Base-by-base conservation (phyloP, 441 rosid species). In the Gossypium aridum region DNA sequence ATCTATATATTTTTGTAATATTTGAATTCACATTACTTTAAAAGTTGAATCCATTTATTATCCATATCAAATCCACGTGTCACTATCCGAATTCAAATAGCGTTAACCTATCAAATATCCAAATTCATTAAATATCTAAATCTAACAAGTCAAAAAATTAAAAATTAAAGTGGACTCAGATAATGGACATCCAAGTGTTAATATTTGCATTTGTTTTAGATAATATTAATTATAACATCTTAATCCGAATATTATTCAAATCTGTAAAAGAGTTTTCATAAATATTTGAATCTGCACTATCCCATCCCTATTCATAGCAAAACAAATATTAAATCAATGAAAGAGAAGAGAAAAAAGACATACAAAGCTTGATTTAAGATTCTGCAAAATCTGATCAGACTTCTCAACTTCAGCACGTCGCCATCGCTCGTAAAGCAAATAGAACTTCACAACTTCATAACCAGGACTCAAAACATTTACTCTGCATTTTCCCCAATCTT, bases 361-460 rank as follows among this genome's bases (percentile, higher is more conserved):
- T 84, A 89, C 94, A 61, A 86, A 82, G 76, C 62, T 69, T 6
- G 77, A 75, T 77, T 82, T 85, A 66, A 85, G 70, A 43, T 69
- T 67, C 73, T 81, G 79, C 55, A 83, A 73, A 75, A 25, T 78
- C 71, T 81, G 80, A 51, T 76, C 80, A 53, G 85, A 82, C 73
- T 74, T 84, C 79, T 84, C 88, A 64, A 87, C 81, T 80, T 85
- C 88, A 64, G 83, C 92, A 77, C 81, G 49, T 0, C 83, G 79
- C 90, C 90, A 85, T 74, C 78, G 82, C 82, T 89, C 92, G 61
- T 84, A 89, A 72, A 72, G 76, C 74, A 89, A 77, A 67, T 85
- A 87, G 74, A 87, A 85, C 82, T 79, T 83, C 47, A 87, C 85
- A 20, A 87, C 87, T 82, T 84, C 86, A 80, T 83, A 77, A 74